Base-by-base conservation (phyloP, 306 rosid genomes). In the Cicer yamashitae region DNA sequence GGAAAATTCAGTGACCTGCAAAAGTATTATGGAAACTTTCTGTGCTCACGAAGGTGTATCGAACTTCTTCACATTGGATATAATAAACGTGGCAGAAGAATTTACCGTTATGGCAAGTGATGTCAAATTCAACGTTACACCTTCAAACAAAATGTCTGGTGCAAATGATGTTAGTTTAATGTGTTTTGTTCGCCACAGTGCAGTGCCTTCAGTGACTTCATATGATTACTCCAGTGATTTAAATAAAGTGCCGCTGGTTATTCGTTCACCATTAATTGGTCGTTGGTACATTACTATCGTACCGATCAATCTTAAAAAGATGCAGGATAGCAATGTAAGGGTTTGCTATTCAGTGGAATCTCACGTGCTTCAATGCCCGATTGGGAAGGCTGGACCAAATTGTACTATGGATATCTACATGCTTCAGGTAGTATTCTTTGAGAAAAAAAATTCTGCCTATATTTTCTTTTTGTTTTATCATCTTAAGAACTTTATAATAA, bases 131-230 rank as follows among this genome's bases (percentile, higher is more conserved):
- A 87, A 82, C 56, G 69, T 30, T 45, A 71, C 85, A 34, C 43
- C 81, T 60, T 77, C 81, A 78, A 75, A 78, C 84, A 85, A 54
- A 53, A 52, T 60, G 73, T 75, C 79, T 39, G 76, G 84, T 72
- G 71, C 60, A 38, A 56, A 77, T 78, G 93, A 79, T 63, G 53
- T 86, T 66, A 83, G 62, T 75, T 82, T 96, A 68, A 81, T 71
- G 88, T 87, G 93, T 75, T 90, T 81, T 60, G 97, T 82, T 72
- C 98, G 93, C 73, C 96, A 86, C 64, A 96, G 98, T 70, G 89
- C 96, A 57, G 77, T 96, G 71, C 96, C 99, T 86, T 90, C 96
- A 10, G 86, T 74, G 2, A 46, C 80, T 51, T 77, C 79, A 80
- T 79, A 88, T 77, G 99, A 96, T 83, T 89, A 81, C 84, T 92